Base-by-base conservation (phyloP, 2,329 filamentous ascomycete species). In the Alternaria gaisen region DNA sequence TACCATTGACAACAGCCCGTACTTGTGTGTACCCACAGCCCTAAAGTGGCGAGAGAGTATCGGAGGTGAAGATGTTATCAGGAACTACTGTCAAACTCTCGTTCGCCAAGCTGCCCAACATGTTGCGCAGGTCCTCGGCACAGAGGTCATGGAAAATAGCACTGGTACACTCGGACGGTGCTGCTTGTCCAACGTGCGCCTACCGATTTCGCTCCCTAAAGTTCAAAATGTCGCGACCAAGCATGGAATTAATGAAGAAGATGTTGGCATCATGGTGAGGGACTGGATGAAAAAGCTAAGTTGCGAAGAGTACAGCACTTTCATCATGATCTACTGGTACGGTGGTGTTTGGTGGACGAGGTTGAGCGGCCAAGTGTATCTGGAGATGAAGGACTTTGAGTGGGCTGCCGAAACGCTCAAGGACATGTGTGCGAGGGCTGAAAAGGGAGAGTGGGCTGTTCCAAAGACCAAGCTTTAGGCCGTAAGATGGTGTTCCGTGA, bases 351-450 rank as follows among this genome's bases (percentile, higher is more conserved):
- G 89, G 75, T 97, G 91, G 91, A 83, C 85, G 0, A 82, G 94
- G 50, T 72, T 97, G 48, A 93, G 91, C 73, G 92, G 87, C 14
- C 93, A 97, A 82, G 85, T 95, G 0, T 98, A 95, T 75, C 79
- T 97, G n/a, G 92, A 92, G 26, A 75, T 90, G 65, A 83, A 83
- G 12, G 93, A 97, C 77, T 97, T 95, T 72, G 86, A 90, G 74
- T 91, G 87, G 86, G 84, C 85, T 4, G 91, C 84, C 0, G 73
- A 82, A 52, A 80, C 85, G 9, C 76, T 95, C 70, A 85, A 86
- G 73, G 80, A 82, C 34, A 67, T 91, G 5, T 88, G 85, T 70
- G 81, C 81, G 42, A 79, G 83, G 66, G 84, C 85, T 32, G 80
- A 79, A 43, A 79, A 77, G 47, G 82, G 81, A 5, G 83, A 84